phyloP scores from a whole-genome alignment of 2,329 filamentous ascomycete genomes.

The Madurella mycetomatis region DNA sequence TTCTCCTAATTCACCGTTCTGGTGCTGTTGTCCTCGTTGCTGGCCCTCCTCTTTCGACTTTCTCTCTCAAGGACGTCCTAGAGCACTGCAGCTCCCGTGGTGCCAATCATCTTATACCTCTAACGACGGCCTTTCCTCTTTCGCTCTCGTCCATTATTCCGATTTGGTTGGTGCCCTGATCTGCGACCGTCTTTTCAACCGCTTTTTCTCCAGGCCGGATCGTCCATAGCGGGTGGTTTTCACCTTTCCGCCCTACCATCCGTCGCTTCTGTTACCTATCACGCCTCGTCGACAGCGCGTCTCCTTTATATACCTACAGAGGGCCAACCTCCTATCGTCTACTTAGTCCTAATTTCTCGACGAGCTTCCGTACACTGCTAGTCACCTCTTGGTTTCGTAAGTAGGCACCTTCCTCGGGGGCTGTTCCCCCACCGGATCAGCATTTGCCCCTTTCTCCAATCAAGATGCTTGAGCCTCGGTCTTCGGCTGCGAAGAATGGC shows the following conservation, averaged over 20 bases:
- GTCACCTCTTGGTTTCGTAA: slow-evolving; percentile 11
- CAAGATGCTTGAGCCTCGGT: background rate
- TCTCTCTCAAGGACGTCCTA: slow-evolving; percentile 3
- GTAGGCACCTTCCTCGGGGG: slow-evolving; percentile 12
- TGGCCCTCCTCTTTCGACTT: slow-evolving; percentile 1
- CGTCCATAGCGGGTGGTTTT: too few relatives aligned
- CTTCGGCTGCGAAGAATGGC: background rate
- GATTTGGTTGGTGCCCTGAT: background rate
- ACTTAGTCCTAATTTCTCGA: slow-evolving; percentile 5
- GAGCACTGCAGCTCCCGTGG: background rate
- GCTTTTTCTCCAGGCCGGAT: background rate
- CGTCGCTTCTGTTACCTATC: background rate
- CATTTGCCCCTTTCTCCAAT: background rate
- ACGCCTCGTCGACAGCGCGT: background rate
- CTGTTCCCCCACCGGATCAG: background rate
- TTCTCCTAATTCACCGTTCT: slow-evolving; percentile 12
- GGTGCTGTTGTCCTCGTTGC: slow-evolving; percentile 5
- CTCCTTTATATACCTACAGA: slow-evolving; percentile 3
- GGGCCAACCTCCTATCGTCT: background rate
- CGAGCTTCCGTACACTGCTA: slow-evolving; percentile 6
- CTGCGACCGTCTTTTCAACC: background rate
- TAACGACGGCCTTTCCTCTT: background rate
- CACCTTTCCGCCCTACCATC: background rate
- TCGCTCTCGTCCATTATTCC: background rate
- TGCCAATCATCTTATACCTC: background rate